Percentiles rank a stretch among this genome's conserved stretches.
These are phyloP conservation scores for Pilatotrama ljubarskyi DNA, from an alignment of 768 basidiomycete species.

Conservation along the genomic window DNA sequence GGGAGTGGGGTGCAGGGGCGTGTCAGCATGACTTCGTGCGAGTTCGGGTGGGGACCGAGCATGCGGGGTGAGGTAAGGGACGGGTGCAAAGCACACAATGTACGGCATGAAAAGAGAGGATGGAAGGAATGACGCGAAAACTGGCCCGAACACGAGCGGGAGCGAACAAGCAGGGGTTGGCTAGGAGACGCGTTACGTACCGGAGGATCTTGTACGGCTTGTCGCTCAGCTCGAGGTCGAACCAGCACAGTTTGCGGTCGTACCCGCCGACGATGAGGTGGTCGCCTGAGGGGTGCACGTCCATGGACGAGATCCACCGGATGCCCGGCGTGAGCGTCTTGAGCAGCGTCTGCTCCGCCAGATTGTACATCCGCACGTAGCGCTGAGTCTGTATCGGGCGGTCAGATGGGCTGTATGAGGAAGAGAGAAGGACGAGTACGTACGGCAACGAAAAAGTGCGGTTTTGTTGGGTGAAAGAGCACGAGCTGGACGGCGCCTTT, in stretches of 20 bases:
- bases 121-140: neutral
- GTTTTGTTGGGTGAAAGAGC: constrained; percentile 91
- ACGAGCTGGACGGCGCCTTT: constrained; percentile 90
- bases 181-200: constrained; percentile 42
- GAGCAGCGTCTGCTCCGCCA: constrained; percentile 88
- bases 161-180: neutral
- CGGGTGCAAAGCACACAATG: neutral
- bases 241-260: constrained; percentile 98
- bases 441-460: constrained; percentile 97
- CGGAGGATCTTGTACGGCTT: constrained; percentile 97
- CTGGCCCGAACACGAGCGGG: neutral
- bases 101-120: neutral
- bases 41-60: neutral
- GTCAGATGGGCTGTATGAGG: constrained; percentile 11
- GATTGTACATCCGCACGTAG: constrained; percentile 93
- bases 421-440: constrained; percentile 33
- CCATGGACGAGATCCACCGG: constrained; percentile 97
- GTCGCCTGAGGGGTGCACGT: constrained; percentile 93
- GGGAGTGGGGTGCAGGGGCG: neutral
- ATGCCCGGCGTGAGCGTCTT: constrained; percentile 96
- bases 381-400: constrained; percentile 75
- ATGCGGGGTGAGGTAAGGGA: neutral
- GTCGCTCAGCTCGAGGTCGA: constrained; percentile 93
- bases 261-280: constrained; percentile 98
- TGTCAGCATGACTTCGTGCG: constrained; percentile 5